Base-by-base conservation (phyloP, 176 grass and related monocot species). In the Oryza nivara region DNA sequence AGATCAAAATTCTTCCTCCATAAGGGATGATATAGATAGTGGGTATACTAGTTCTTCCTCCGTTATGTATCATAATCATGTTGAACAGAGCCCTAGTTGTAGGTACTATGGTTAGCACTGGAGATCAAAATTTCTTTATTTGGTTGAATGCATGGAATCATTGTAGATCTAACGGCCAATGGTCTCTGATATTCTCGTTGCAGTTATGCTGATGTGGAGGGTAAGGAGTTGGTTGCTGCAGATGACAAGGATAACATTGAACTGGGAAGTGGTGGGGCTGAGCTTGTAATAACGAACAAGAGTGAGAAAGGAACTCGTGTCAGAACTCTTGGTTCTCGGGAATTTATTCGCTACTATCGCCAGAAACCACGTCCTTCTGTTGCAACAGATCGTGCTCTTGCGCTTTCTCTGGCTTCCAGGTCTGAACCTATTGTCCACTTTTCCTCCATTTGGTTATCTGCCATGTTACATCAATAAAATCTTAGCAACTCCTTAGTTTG, bases 281-380 rank as follows among this genome's bases (percentile, higher is more conserved):
- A 96, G 84, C 89, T 96, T 12, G 84, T 99, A 23, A 91, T 96
- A 80, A 94, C 88, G 74, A 83, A 83, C 36, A 99, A 92, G 86
- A 86, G 38, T 15, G 93, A 91, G 30, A 87, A 87, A 73, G 91
- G 91, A 17, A 87, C 82, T 25, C 88, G 71, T 1, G 82, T 94
- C 70, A 85, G 67, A 72, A 88, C 89, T 72, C 79, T 99, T 69
- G 93, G 96, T 73, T 99, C 93, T 73, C 73, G 91, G 20, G 91
- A 96, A 72, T 99, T 92, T 82, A 86, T 96, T n/a, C 88, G 91
- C 75, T 96, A 96, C 79, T 96, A 96, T 69, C 88, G 91, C 36
- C 96, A 96, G 86, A 99, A 92, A 61, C 96, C 96, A 56, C 86
- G 79, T 23, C 96, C 93, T 86, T 93, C 96, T 51, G 80, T 87